Evolutionary conservation across 352 stramenopile genomes (phyloP), one percentile per base, ranked within the genome.

Genomic region (Plasmopara viticola): DNA sequence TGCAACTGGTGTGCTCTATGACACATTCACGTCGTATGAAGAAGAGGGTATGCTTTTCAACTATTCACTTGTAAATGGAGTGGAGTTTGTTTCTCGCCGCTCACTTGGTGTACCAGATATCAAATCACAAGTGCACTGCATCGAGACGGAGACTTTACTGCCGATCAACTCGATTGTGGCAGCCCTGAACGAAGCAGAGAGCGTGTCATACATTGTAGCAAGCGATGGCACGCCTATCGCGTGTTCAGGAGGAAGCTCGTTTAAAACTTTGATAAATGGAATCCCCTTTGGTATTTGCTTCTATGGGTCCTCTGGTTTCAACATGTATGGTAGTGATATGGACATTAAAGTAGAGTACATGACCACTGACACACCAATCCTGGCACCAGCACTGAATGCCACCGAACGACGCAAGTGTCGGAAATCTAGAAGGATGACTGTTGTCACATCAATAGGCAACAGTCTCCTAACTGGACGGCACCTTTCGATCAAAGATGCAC

Each of bases 251-350:
- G 64, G 54, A 8, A 55, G 63, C 37, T 44, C 61, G 6, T 67
- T 73, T 31, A 57, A 62, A n/a, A 41, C 56, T 15, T 50, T 46
- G 29, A 67, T 80, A 17, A 52, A 60, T 13, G 60, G 45, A 13
- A 60, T 74, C 51, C 43, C 66, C 28, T 80, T 74, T 43, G 56
- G 69, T 18, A 7, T 84, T 13, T 78, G 69, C 9, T 68, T 41
- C 37, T 62, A 51, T 20, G 51, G 38, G 15, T 56, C 43, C 37
- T 49, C 38, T 37, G 63, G 58, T 9, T 68, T 70, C 33, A n/a
- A 60, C 37, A 58, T 70, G 52, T 56, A 41, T 34, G 57, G 60
- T n/a, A 60, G 30, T 6, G 61, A 74, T 39, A 56, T 74, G 55
- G 58, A 68, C 37, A 60, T 73, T 40, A 48, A 48, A 5, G 65